phyloP scores from a whole-genome alignment of 2,329 filamentous ascomycete genomes.

The Fusarium burgessii region DNA sequence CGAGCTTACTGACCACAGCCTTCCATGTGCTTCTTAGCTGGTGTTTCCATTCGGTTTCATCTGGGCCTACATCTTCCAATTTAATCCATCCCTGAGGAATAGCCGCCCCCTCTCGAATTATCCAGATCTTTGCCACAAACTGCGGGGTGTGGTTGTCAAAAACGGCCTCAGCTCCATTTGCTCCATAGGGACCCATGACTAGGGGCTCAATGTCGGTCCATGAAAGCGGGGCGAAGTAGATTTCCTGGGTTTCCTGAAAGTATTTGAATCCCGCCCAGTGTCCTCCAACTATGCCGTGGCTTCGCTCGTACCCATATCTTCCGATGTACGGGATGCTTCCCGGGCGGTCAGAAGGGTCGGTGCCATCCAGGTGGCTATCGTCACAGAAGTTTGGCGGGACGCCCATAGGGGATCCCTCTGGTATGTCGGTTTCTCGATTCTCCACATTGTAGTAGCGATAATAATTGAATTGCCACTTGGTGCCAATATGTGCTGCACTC shows the following conservation, averaged over 20 bases:
- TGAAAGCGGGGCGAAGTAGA: neutral
- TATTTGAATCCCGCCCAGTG: neutral
- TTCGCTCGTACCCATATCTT: neutral
- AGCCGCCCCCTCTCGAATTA: neutral
- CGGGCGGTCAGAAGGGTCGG: neutral
- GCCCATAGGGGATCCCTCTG: neutral
- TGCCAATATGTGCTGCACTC: neutral
- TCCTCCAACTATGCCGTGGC: neutral
- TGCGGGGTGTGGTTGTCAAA: neutral
- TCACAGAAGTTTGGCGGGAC: neutral
- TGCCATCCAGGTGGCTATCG: neutral
- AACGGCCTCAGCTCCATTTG: neutral
- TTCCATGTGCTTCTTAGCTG: neutral
- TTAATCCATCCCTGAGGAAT: neutral
- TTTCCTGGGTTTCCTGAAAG: neutral
- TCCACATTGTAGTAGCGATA: rapidly evolving
- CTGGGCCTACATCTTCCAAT: neutral
- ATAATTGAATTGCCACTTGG: neutral
- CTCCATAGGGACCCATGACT: neutral
- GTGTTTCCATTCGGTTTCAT: neutral
- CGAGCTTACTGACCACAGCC: too few species aligned
- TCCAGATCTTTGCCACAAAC: neutral
- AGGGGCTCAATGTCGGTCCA: neutral
- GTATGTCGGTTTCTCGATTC: rapidly evolving
- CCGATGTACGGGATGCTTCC: neutral